These are phyloP conservation scores for Globisporangium megalacanthum DNA, from an alignment of 352 stramenopile species.

Conservation along the genomic window DNA sequence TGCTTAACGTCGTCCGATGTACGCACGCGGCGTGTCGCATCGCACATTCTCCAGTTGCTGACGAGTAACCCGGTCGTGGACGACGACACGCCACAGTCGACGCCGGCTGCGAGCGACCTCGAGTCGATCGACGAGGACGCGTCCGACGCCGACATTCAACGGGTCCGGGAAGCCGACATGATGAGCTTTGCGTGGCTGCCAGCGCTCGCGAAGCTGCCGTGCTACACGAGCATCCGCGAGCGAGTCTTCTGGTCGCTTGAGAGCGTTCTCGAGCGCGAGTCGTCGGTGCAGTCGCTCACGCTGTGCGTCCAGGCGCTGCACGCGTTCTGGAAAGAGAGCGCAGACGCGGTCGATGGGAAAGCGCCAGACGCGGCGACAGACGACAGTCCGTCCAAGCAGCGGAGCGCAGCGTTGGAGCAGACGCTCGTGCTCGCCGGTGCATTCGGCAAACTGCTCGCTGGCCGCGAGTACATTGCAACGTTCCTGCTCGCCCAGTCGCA, in stretches of 20 bases:
- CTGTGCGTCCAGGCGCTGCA: constrained; percentile 66
- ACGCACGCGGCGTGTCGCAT: constrained; percentile 47
- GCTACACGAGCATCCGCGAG: constrained; percentile 49
- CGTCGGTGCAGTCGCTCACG: constrained; percentile 57
- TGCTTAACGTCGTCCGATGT: constrained; percentile 50
- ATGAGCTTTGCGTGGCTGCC: constrained; percentile 72
- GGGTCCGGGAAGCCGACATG: constrained; percentile 7
- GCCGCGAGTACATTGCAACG: constrained; percentile 58
- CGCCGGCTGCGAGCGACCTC: constrained; percentile 15
- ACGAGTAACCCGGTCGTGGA: constrained; percentile 22
- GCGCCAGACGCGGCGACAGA: neutral
- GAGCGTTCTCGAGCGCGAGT: constrained; percentile 63
- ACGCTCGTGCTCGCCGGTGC: constrained; percentile 53
- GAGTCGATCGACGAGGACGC: constrained; percentile 26
- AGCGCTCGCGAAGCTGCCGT: constrained; percentile 59
- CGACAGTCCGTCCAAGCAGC: constrained; percentile 7
- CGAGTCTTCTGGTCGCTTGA: constrained; percentile 63
- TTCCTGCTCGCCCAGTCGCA: constrained; percentile 52
- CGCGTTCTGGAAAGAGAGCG: constrained; percentile 47
- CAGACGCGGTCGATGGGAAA: constrained; percentile 7
- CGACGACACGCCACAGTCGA: constrained; percentile 11
- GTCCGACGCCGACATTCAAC: constrained; percentile 18
- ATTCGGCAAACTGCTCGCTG: constrained; percentile 61
- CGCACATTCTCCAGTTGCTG: constrained; percentile 60
- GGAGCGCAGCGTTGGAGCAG: constrained; percentile 43